These are phyloP conservation scores for Lithospermum erythrorhizon DNA, from an alignment of 257 asterid species.

Conservation along the genomic window DNA sequence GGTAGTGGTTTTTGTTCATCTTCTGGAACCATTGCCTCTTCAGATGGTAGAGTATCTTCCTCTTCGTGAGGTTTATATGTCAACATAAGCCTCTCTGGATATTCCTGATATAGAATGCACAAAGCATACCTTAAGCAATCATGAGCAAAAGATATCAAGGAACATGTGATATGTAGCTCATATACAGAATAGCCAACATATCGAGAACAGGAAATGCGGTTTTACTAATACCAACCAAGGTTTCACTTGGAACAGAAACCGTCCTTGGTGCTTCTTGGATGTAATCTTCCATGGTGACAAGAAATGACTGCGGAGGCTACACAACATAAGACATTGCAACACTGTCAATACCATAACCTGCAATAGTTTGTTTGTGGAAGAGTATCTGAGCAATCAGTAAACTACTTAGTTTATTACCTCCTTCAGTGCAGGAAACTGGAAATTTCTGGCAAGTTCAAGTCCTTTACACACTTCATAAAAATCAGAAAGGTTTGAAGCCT, in stretches of 20 bases:
- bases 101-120: conserved; percentile 43
- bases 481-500: conserved; percentile 82
- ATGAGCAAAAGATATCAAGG: neutral
- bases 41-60: conserved; percentile 44
- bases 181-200: too few species aligned
- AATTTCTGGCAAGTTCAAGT: conserved; percentile 93
- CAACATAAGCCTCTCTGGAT: conserved; percentile 90
- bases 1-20: conserved; percentile 47
- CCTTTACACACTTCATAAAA: conserved; percentile 94
- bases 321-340: conserved; percentile 9
- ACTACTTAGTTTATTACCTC: conserved; percentile 37
- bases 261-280: conserved; percentile 42
- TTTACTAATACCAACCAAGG: conserved; percentile 24
- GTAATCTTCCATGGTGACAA: conserved; percentile 50
- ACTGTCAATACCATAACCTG: conserved; percentile 4
- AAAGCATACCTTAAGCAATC: neutral
- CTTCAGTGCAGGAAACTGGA: conserved; percentile 86
- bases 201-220: neutral
- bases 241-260: conserved; percentile 36
- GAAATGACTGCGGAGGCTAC: conserved; percentile 50
- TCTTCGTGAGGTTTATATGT: conserved; percentile 75
- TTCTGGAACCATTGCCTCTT: conserved; percentile 33
- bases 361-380: neutral
- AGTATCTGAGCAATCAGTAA: neutral
- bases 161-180: too few species aligned